Conservation (phyloP, 1,284 basidiomycete genomes). For the Cryptococcus amylolentus region DNA sequence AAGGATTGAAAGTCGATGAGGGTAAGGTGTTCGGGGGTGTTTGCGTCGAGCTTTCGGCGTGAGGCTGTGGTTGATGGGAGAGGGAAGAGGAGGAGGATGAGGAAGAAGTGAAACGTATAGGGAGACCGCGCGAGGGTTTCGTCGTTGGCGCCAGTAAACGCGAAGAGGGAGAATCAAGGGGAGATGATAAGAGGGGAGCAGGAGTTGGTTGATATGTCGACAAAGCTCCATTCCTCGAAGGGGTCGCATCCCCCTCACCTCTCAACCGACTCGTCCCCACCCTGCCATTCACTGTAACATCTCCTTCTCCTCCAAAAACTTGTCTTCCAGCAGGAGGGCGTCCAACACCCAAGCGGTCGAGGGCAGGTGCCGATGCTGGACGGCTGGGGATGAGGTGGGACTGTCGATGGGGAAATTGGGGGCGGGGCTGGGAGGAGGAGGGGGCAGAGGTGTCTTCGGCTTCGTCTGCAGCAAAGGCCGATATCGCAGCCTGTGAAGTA, state of each 20-base stretch:
- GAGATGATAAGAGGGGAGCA: slow-evolving; percentile 9
- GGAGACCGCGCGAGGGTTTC: slow-evolving; percentile 8
- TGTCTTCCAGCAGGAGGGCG: not conserved
- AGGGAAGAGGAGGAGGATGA: slow-evolving; percentile 1
- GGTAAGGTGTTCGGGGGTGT: slow-evolving; percentile 4
- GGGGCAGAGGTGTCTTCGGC: slow-evolving; percentile 22
- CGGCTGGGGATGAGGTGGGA: slow-evolving; percentile 10
- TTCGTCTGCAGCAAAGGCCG: slow-evolving; percentile 42
- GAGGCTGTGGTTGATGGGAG: not conserved
- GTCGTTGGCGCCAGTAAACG: not conserved
- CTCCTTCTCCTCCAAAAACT: not conserved
- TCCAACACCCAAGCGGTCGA: not conserved
- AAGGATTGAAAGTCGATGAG: slow-evolving; percentile 17
- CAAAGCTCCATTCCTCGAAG: not conserved
- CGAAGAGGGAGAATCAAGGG: slow-evolving; percentile 10
- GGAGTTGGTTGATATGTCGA: slow-evolving; percentile 12
- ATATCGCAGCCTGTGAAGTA: slow-evolving; percentile 34
- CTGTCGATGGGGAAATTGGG: not conserved
- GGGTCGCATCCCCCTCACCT: not conserved
- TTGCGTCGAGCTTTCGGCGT: too few relatives aligned
- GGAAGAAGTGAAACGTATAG: slow-evolving; percentile 3
- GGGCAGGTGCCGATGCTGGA: slow-evolving; percentile 23
- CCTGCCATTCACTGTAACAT: too few relatives aligned
- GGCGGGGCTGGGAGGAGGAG: not conserved
- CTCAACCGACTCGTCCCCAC: too few relatives aligned